Percentiles rank a stretch among this genome's conserved stretches.
These are phyloP conservation scores for Wilhelminamyces savonicus DNA, from an alignment of 805 yeast genomes.

Conservation along the genomic window DNA sequence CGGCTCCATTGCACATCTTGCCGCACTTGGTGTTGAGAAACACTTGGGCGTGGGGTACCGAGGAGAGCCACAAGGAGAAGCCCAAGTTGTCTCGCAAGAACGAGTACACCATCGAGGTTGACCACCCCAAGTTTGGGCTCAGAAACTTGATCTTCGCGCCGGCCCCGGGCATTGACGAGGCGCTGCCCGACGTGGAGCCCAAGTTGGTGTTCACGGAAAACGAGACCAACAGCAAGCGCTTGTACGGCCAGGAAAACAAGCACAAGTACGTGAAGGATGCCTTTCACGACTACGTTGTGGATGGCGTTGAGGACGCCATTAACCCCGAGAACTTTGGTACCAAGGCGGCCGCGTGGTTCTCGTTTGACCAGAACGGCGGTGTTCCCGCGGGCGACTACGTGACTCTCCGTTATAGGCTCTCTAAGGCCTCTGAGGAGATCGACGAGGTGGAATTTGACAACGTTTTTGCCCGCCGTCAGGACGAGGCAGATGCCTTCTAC, in stretches of 20 bases:
- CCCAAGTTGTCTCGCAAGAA: conserved; percentile 42
- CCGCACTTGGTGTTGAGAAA: conserved; percentile 85
- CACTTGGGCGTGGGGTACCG: conserved; percentile 88
- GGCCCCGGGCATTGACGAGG: conserved; percentile 66
- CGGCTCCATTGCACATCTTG: conserved; percentile 83
- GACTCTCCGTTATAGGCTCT: conserved; percentile 71
- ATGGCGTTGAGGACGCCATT: conserved; percentile 50
- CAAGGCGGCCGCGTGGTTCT: conserved; percentile 78
- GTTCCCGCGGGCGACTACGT: conserved; percentile 86
- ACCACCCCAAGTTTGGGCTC: conserved; percentile 65
- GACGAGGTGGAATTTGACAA: conserved; percentile 74
- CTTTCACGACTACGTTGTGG: conserved; percentile 76
- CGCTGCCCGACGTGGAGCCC: conserved; percentile 66
- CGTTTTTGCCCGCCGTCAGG: conserved; percentile 62
- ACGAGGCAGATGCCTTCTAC: conserved; percentile 89
- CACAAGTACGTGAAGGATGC: conserved; percentile 74
- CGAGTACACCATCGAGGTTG: conserved; percentile 47
- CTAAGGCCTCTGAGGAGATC: conserved; percentile 39
- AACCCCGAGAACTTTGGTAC: conserved; percentile 75
- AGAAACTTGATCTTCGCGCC: conserved; percentile 67
- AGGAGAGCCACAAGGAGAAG: conserved; percentile 39
- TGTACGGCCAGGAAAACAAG: conserved; percentile 61
- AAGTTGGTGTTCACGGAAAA: conserved; percentile 79
- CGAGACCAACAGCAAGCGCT: conserved; percentile 67
- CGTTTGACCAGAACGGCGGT: conserved; percentile 69